phyloP scores from a whole-genome alignment of 345 rosid species.

The Rhodamnia rubescens region DNA sequence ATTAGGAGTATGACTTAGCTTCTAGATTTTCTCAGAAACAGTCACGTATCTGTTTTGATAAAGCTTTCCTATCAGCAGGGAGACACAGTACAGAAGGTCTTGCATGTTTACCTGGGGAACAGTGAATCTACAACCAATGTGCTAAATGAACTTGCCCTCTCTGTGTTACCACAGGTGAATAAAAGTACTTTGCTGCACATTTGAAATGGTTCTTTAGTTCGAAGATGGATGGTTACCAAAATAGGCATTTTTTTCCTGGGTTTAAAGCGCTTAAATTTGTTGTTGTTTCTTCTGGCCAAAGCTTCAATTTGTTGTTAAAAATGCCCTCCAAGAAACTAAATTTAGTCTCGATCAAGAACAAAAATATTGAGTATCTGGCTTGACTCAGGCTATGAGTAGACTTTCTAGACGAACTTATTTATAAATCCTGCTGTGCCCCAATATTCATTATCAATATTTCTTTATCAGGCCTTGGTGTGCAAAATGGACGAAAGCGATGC shows the following conservation, averaged over 20 bases:
- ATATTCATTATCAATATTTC: not conserved
- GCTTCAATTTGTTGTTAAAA: not conserved
- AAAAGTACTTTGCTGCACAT: not conserved
- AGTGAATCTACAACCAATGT: slow-evolving; percentile 47
- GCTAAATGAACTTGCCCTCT: slow-evolving; percentile 63
- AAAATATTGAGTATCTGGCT: not conserved
- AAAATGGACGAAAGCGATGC: slow-evolving; percentile 23
- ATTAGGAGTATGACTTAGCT: not conserved
- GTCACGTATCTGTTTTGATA: not conserved
- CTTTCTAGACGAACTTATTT: not conserved
- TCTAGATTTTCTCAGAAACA: not conserved
- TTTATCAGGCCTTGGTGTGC: slow-evolving; percentile 32
- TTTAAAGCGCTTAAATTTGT: not conserved
- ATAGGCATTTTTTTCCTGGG: not conserved
- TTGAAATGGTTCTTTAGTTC: not conserved
- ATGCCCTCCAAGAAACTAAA: not conserved
- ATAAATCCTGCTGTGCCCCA: not conserved
- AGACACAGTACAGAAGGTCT: slow-evolving; percentile 52
- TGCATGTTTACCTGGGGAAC: slow-evolving; percentile 57
- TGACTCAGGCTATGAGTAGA: not conserved
- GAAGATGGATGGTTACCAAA: not conserved
- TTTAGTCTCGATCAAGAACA: not conserved
- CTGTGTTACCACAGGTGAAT: slow-evolving; percentile 56
- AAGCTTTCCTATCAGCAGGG: slow-evolving; percentile 29
- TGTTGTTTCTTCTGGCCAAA: not conserved